Percentiles rank a stretch among this genome's conserved stretches.
Conservation (phyloP, 129 eudicot species). For the Escallonia herrerae region DNA sequence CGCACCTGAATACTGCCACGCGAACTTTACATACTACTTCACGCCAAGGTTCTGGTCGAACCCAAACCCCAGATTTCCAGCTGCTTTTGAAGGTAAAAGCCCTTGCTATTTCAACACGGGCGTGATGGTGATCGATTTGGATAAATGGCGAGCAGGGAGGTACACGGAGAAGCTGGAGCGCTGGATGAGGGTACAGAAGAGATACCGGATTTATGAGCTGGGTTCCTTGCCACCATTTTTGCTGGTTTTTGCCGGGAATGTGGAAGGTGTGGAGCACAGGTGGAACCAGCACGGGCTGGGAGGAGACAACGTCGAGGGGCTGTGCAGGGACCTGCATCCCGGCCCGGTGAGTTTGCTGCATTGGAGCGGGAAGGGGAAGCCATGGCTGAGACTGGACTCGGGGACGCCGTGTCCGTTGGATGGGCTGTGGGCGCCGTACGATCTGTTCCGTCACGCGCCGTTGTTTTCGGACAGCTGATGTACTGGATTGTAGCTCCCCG, state of each 20-base stretch:
- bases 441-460: constrained; percentile 38
- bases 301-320: constrained; percentile 55
- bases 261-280: constrained; percentile 64
- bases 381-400: constrained; percentile 83
- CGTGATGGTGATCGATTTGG: constrained; percentile 78
- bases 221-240: constrained; percentile 74
- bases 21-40: constrained; percentile 78
- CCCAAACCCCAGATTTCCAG: constrained; percentile 32
- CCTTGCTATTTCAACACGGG: constrained; percentile 90
- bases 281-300: constrained; percentile 95
- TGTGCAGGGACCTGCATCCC: constrained; percentile 78
- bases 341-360: constrained; percentile 85
- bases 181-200: constrained; percentile 82
- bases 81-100: constrained; percentile 22
- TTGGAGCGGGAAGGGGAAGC: constrained; percentile 98
- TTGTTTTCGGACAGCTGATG: constrained; percentile 47
- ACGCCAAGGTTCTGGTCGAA: constrained; percentile 60
- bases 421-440: constrained; percentile 88
- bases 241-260: constrained; percentile 74
- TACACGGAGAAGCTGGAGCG: constrained; percentile 49
- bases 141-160: constrained; percentile 46
- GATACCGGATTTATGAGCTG: constrained; percentile 62
- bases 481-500: constrained; percentile 12
- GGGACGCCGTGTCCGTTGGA: constrained; percentile 73
- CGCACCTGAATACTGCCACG: constrained; percentile 88